phyloP scores from a whole-genome alignment of 352 stramenopile genomes.

The Pythium coloratum region DNA sequence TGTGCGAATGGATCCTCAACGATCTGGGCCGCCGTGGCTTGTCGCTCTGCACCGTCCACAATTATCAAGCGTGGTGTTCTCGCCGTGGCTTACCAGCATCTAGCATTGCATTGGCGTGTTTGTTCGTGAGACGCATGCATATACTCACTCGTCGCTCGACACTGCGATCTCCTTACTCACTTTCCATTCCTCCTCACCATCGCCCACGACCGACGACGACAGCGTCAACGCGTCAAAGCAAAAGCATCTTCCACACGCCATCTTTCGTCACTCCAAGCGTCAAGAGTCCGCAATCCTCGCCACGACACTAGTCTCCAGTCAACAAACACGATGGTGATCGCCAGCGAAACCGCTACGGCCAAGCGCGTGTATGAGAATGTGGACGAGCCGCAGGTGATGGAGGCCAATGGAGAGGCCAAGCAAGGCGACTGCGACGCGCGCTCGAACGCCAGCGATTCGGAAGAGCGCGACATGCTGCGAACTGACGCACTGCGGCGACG shows the following conservation, averaged over 20 bases:
- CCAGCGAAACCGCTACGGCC: not conserved
- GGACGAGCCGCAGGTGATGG: not conserved
- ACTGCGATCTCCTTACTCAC: not conserved
- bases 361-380: not conserved
- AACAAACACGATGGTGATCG: not conserved
- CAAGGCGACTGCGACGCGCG: not conserved
- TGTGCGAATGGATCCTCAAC: not conserved
- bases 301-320: not conserved
- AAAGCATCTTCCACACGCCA: not conserved
- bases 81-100: not conserved
- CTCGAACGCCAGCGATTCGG: conserved; percentile 1
- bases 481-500: conserved; percentile 8
- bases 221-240: not conserved
- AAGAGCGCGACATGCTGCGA: conserved; percentile 7
- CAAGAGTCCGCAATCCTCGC: not conserved
- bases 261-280: not conserved
- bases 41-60: not conserved
- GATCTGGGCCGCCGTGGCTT: not conserved
- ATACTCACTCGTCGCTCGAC: not conserved
- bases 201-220: too few species aligned
- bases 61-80: not conserved
- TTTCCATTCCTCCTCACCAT: not conserved
- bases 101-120: not conserved
- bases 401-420: conserved; percentile 4
- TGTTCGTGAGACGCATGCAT: not conserved